Conservation (phyloP, 345 rosid genomes). For the Eucalyptus curtisii region DNA sequence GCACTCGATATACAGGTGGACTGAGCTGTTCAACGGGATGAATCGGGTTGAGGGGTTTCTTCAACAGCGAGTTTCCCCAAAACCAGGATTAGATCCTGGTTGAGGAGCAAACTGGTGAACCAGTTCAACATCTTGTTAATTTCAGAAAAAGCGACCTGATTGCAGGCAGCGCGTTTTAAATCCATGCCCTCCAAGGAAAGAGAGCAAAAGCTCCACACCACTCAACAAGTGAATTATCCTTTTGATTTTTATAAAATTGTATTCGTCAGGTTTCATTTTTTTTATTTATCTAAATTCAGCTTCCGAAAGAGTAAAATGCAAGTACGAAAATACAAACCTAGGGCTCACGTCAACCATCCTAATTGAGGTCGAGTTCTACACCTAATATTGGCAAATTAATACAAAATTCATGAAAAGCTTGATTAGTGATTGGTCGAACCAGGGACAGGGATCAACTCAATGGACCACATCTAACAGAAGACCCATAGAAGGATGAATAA, state of each 20-base stretch:
- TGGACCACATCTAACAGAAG: not conserved
- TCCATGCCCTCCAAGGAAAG: not conserved
- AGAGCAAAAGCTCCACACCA: not conserved
- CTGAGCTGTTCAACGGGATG: not conserved
- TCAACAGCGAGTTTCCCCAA: not conserved
- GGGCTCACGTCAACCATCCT: not conserved
- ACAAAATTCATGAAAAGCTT: not conserved
- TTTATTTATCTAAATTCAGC: not conserved
- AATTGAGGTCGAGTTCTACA: not conserved
- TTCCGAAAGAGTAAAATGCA: not conserved
- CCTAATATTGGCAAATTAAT: not conserved
- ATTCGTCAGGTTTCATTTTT: not conserved
- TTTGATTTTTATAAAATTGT: not conserved
- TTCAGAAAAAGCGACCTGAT: not conserved
- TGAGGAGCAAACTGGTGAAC: not conserved
- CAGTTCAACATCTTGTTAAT: not conserved
- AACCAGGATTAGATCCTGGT: not conserved
- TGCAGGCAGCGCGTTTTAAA: not conserved
- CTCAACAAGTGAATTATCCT: not conserved
- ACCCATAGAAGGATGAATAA: not conserved
- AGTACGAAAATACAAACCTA: not conserved
- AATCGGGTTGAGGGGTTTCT: not conserved
- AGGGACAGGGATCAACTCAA: not conserved
- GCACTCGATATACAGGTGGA: not conserved
- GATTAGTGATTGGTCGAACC: not conserved